Evolutionary conservation across 306 rosid genomes (phyloP).

Genomic region (Quercus berberidifolia): DNA sequence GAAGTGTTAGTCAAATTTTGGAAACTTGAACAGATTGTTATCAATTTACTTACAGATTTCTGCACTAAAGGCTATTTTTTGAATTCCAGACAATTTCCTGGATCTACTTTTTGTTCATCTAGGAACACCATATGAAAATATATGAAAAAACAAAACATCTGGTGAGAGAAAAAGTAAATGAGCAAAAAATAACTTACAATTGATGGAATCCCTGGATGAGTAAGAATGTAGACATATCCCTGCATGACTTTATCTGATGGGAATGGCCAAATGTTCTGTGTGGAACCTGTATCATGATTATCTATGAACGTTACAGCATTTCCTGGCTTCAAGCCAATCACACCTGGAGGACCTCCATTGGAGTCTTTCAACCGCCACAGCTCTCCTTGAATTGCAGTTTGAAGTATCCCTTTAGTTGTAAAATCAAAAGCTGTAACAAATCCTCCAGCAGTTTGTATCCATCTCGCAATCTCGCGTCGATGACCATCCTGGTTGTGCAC

Average conservation of each 20-base stretch:
- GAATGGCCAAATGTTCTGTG: slow-evolving; percentile 21
- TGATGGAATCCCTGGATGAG: slow-evolving; percentile 42
- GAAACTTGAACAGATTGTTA: background rate
- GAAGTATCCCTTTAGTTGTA: slow-evolving; percentile 39
- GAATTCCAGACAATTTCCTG: background rate
- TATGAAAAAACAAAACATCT: background rate
- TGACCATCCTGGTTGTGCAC: slow-evolving; percentile 19
- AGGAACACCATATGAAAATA: background rate
- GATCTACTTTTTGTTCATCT: background rate
- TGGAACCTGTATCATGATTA: slow-evolving; percentile 39
- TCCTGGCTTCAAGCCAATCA: slow-evolving; percentile 40
- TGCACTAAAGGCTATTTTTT: background rate
- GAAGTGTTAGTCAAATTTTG: background rate
- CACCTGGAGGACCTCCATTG: slow-evolving; percentile 25
- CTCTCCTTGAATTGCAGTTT: slow-evolving; percentile 29
- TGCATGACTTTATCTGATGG: slow-evolving; percentile 29
- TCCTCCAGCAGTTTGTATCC: slow-evolving; percentile 40
- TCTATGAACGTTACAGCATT: slow-evolving; percentile 40
- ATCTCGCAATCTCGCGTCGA: slow-evolving; percentile 16
- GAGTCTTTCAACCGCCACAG: slow-evolving; percentile 31
- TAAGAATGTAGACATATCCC: slow-evolving; percentile 38
- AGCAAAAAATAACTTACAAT: slow-evolving; percentile 14
- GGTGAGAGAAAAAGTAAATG: background rate
- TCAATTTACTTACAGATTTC: background rate
- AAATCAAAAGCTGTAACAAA: slow-evolving; percentile 38